Evolutionary conservation across 2,329 filamentous ascomycete genomes (phyloP).

Genomic region (Anthostomella pinea): DNA sequence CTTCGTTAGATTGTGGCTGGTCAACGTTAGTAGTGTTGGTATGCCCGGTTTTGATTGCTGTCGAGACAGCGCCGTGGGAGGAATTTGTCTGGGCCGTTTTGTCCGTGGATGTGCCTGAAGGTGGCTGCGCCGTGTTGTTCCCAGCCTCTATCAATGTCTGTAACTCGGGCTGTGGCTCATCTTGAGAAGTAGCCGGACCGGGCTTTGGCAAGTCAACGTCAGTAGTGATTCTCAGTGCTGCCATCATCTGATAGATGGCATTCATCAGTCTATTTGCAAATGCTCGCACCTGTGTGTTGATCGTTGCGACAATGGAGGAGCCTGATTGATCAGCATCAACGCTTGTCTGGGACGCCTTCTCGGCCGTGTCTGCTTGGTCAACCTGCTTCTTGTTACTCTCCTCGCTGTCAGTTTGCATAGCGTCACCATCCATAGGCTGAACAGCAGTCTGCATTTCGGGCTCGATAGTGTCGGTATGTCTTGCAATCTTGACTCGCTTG

Average conservation of each 20-base stretch:
- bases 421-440: constrained; percentile 3
- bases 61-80: no score
- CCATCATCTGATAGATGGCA: constrained; percentile 18
- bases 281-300: constrained; percentile 27
- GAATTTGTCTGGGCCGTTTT: no score
- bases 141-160: no score
- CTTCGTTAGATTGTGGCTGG: no score
- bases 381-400: not conserved
- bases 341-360: constrained; percentile 5
- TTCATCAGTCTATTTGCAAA: constrained; percentile 13
- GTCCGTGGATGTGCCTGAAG: no score
- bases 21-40: no score
- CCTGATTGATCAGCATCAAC: constrained; percentile 4
- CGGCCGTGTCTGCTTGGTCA: constrained; percentile 4
- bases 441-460: constrained; percentile 3
- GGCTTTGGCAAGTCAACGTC: constrained; percentile 19
- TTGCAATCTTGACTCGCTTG: constrained; percentile 40
- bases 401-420: constrained; percentile 12
- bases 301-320: constrained; percentile 13
- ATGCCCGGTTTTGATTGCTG: no score
- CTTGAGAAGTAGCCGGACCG: not conserved
- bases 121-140: no score
- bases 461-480: constrained; percentile 11
- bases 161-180: constrained; percentile 8
- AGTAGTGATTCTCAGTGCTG: constrained; percentile 19